A percentile compares a stretch with the other conserved stretches of the same genome.
phyloP scores from a whole-genome alignment of 257 asterid genomes.

The Primulina eburnea region DNA sequence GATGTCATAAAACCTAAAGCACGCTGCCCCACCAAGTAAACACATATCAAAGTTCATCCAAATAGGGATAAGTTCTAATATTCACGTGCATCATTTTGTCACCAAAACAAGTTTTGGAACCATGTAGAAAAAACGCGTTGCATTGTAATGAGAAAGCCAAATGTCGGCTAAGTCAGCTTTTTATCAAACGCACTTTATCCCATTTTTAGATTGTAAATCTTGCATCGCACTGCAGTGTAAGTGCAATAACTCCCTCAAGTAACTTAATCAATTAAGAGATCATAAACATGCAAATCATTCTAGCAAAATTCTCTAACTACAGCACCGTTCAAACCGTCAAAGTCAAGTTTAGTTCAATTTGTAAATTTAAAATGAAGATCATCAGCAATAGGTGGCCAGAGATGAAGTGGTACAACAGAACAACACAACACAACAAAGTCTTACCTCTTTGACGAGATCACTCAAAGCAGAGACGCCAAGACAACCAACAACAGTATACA shows the following conservation, averaged over 20 bases:
- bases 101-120: slow-evolving; percentile 23
- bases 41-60: slow-evolving; percentile 34
- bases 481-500: slow-evolving; percentile 83
- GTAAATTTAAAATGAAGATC: slow-evolving; percentile 7
- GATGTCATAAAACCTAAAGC: slow-evolving; percentile 8
- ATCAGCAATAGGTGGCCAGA: background rate
- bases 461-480: slow-evolving; percentile 78
- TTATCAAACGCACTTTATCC: slow-evolving; percentile 24
- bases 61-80: slow-evolving; percentile 30
- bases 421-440: background rate
- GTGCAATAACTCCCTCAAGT: slow-evolving; percentile 18
- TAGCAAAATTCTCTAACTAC: slow-evolving; percentile 6
- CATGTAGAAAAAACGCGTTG: background rate
- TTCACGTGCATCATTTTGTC: slow-evolving; percentile 26
- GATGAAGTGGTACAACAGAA: background rate
- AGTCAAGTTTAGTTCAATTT: slow-evolving; percentile 9
- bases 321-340: background rate
- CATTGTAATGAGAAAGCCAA: slow-evolving; percentile 16
- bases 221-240: slow-evolving; percentile 13
- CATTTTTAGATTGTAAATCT: slow-evolving; percentile 17
- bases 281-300: background rate
- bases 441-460: slow-evolving; percentile 88
- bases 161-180: background rate
- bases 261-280: background rate
- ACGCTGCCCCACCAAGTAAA: slow-evolving; percentile 13